A percentile compares a stretch with the other conserved stretches of the same genome.
These are phyloP conservation scores for Saururus chinensis DNA, from an alignment of 164 flowering plant genomes.

Conservation along the genomic window DNA sequence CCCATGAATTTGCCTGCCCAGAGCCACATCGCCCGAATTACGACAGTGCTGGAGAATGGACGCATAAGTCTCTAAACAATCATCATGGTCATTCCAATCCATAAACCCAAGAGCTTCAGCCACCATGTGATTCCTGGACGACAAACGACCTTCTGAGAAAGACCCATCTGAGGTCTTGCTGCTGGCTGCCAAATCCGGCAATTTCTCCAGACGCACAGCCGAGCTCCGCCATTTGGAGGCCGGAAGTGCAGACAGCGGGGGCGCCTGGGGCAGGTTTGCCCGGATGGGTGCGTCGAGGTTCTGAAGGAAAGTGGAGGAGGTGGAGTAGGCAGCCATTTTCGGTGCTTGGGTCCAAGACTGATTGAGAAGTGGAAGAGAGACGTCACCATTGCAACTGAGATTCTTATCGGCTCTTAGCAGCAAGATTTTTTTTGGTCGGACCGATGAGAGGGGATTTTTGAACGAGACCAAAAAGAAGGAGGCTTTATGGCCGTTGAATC, in stretches of 20 bases:
- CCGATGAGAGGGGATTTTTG: too few species aligned
- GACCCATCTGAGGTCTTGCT: slow-evolving; percentile 1
- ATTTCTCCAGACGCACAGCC: not conserved
- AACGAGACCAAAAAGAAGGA: too few species aligned
- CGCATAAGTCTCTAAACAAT: slow-evolving; percentile 14
- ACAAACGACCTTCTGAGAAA: not conserved
- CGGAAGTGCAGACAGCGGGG: not conserved
- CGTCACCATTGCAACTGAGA: too few species aligned
- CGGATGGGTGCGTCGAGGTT: slow-evolving; percentile 5
- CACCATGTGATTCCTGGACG: not conserved
- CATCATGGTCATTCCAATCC: slow-evolving; percentile 17
- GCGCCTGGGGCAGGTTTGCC: slow-evolving; percentile 1
- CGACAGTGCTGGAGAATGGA: slow-evolving; percentile 20
- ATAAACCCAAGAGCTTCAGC: slow-evolving; percentile 15
- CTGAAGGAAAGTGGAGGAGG: slow-evolving; percentile 1
- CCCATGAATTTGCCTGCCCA: slow-evolving; percentile 29
- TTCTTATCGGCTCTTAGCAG: too few species aligned
- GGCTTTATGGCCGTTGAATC: too few species aligned
- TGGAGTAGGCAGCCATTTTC: slow-evolving; percentile 7
- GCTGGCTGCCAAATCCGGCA: not conserved
- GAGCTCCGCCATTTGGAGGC: slow-evolving; percentile 4
- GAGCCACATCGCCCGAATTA: slow-evolving; percentile 3
- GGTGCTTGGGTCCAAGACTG: not conserved
- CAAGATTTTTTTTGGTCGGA: too few species aligned
- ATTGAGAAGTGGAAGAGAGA: not conserved